A percentile compares a stretch with the other conserved stretches of the same genome.
Evolutionary conservation across 2,329 filamentous ascomycete species (phyloP).

Genomic region (Exophiala xenobiotica): DNA sequence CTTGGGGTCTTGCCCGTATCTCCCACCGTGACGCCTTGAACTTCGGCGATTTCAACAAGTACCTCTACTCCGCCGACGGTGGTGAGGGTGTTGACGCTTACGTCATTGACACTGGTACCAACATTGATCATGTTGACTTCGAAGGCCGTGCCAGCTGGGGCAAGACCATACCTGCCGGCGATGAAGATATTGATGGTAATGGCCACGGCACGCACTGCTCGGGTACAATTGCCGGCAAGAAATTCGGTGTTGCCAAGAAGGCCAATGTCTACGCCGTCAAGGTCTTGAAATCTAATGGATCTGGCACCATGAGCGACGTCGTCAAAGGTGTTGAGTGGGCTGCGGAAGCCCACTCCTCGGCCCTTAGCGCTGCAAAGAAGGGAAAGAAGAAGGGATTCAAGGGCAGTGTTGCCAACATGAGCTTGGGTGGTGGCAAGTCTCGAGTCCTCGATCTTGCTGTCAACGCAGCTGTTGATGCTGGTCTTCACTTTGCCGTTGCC

Average conservation of each 20-base stretch:
- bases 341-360: constrained; percentile 72
- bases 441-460: constrained; percentile 85
- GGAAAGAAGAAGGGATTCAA: constrained; percentile 96
- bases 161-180: constrained; percentile 81
- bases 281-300: constrained; percentile 95
- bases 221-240: constrained; percentile 94
- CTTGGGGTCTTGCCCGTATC: constrained; percentile 98
- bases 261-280: constrained; percentile 96
- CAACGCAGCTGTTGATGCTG: constrained; percentile 86
- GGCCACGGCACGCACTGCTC: constrained; percentile 99
- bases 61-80: constrained; percentile 83
- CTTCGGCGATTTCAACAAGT: constrained; percentile 93
- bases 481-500: constrained; percentile 96
- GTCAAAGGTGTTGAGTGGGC: constrained; percentile 98
- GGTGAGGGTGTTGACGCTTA: constrained; percentile 99
- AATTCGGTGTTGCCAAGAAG: constrained; percentile 99
- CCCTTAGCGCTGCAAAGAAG: constrained; percentile 74
- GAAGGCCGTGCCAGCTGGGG: constrained; percentile 95
- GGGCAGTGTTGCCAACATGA: constrained; percentile 99
- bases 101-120: constrained; percentile 97
- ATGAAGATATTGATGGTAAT: constrained; percentile 90
- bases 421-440: constrained; percentile 95
- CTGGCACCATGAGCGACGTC: constrained; percentile 97
- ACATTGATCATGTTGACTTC: constrained; percentile 91
- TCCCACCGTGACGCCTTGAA: constrained; percentile 85